Evolutionary conservation across 257 asterid species (phyloP), one percentile per base, ranked within the genome.

Genomic region (Solanum virginianum): DNA sequence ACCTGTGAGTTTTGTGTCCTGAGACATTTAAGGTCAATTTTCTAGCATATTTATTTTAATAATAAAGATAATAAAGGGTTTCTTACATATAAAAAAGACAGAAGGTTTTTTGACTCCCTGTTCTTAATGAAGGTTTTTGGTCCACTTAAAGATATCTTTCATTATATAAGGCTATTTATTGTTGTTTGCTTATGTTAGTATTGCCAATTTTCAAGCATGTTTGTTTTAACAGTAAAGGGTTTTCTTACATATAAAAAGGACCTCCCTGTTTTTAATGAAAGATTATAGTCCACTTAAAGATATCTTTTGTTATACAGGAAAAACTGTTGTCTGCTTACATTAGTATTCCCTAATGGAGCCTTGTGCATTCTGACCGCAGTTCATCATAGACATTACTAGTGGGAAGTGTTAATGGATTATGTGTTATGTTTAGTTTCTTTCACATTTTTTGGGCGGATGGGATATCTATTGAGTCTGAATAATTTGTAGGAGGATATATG

Each of bases 1-100:
- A 86, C 97, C 98, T 81, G 99, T 96, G 93, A 94, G 99, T 92
- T 82, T 53, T 86, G 81, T 57, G 7, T 74, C 29, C 18, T 51
- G 13, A 8, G 16, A 83, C 12, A 10, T 81, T 56, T 55, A 22
- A 29, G 2, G 83, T 56, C 53, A 24, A 11, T 22, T 47, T 77
- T 5, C 62, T 24, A 24, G 45, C 45, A 24, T 51, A 8, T 15
- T 14, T 43, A 22, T 77, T 51, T 8, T 51, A 26, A 77, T 29
- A 10, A 16, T 77, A 2, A 51, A 16, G 82, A 77, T 17, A 16
- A 16, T 77, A 2, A 51, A 16, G 82, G 63, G 7, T 15, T 9
- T 24, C 47, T 2, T 9, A 77, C 47, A 77, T 5, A 29, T 77
- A 16, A 24, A 51, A 26, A 77, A 15, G 20, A 45, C 4, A 51